These are phyloP conservation scores for Amyloporia xantha DNA, from an alignment of 768 basidiomycete genomes.

Conservation along the genomic window DNA sequence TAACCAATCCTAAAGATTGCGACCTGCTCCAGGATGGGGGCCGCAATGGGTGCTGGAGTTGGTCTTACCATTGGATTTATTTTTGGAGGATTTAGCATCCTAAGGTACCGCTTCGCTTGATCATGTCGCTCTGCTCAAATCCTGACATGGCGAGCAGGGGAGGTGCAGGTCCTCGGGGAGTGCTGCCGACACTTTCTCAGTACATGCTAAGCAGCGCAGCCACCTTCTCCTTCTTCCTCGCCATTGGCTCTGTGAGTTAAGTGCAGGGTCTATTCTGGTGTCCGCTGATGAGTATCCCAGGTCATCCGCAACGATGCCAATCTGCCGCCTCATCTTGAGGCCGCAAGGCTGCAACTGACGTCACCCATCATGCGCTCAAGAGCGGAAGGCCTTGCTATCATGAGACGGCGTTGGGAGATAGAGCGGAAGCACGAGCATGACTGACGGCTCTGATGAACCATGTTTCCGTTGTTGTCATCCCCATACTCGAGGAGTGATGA, in stretches of 20 bases:
- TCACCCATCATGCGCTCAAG: slow-evolving; percentile 54
- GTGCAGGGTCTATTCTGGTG: not conserved
- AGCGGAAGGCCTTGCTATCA: slow-evolving; percentile 60
- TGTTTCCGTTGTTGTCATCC: not conserved
- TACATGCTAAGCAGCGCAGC: slow-evolving; percentile 99
- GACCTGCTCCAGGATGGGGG: slow-evolving; percentile 67
- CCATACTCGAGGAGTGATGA: not conserved
- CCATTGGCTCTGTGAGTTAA: slow-evolving; percentile 76
- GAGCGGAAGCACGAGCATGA: slow-evolving; percentile 16
- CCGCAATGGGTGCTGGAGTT: slow-evolving; percentile 87
- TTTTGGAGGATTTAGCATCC: slow-evolving; percentile 89
- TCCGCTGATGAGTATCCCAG: slow-evolving; percentile 31
- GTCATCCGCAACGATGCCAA: slow-evolving; percentile 82
- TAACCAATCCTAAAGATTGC: not conserved
- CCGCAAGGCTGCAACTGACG: slow-evolving; percentile 52
- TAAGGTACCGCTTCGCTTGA: slow-evolving; percentile 46
- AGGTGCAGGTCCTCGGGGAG: slow-evolving; percentile 87
- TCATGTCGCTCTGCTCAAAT: not conserved
- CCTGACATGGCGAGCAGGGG: slow-evolving; percentile 39
- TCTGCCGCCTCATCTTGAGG: slow-evolving; percentile 54
- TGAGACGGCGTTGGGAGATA: slow-evolving; percentile 67
- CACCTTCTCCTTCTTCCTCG: slow-evolving; percentile 95
- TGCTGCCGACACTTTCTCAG: slow-evolving; percentile 87
- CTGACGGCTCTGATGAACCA: not conserved
- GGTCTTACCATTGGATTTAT: slow-evolving; percentile 97